Conservation (phyloP, 495 filamentous ascomycete genomes). For the Penicillium bialowiezense region DNA sequence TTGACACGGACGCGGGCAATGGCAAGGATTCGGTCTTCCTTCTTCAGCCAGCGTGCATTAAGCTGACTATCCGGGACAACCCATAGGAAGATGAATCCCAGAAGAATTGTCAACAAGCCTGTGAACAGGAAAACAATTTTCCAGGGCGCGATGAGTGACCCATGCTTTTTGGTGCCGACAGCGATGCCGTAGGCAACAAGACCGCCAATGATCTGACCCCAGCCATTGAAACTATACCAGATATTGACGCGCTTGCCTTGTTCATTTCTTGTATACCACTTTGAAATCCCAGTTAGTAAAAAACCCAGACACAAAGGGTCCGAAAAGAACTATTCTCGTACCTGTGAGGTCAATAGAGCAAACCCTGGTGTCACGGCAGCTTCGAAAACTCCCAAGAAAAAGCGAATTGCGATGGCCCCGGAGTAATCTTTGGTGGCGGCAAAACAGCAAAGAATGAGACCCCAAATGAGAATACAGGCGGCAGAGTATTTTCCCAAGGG, state of each 20-base stretch:
- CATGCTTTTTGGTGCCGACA: constrained; percentile 48
- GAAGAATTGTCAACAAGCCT: constrained; percentile 55
- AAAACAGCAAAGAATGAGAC: constrained; percentile 50
- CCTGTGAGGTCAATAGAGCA: constrained; percentile 58
- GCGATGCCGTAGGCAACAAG: constrained; percentile 65
- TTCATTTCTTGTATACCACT: constrained; percentile 63
- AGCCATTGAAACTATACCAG: constrained; percentile 65
- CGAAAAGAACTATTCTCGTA: too few species aligned
- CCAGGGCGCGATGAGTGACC: constrained; percentile 57
- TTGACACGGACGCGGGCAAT: constrained; percentile 61
- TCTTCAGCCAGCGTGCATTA: constrained; percentile 63
- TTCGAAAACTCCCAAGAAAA: constrained; percentile 61
- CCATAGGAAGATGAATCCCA: constrained; percentile 60
- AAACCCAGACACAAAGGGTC: too few species aligned
- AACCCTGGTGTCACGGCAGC: constrained; percentile 63
- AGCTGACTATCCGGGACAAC: constrained; percentile 68
- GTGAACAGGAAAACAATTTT: constrained; percentile 68
- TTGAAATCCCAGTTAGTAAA: background rate
- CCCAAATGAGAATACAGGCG: constrained; percentile 58
- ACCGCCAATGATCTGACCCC: constrained; percentile 61
- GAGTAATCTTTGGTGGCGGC: constrained; percentile 45
- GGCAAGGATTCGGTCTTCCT: constrained; percentile 57
- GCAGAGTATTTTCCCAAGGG: constrained; percentile 60
- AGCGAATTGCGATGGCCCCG: constrained; percentile 54
- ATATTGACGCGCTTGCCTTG: constrained; percentile 56